Evolutionary conservation across 1,284 basidiomycete genomes (phyloP).

Genomic region (Pholiota adiposa): DNA sequence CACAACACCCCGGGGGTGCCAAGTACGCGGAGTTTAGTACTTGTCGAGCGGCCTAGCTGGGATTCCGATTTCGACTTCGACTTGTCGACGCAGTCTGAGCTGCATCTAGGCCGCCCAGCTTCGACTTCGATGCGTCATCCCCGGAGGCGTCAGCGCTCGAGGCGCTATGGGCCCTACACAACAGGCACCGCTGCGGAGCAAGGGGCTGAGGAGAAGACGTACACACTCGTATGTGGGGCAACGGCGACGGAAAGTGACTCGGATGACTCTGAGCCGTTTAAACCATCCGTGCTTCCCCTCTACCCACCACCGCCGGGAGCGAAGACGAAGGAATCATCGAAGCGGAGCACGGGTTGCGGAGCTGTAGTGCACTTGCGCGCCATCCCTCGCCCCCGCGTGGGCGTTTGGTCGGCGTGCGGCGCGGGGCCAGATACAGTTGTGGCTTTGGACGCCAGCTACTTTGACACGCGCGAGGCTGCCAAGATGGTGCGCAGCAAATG

Average conservation of each 20-base stretch:
- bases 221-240: slow-evolving; percentile 56
- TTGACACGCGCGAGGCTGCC: slow-evolving; percentile 49
- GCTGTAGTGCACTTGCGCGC: slow-evolving; percentile 58
- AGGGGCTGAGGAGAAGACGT: slow-evolving; percentile 34
- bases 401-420: slow-evolving; percentile 60
- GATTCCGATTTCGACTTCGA: slow-evolving; percentile 25
- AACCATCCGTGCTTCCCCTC: slow-evolving; percentile 42
- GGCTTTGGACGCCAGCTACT: slow-evolving; percentile 55
- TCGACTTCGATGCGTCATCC: slow-evolving; percentile 6
- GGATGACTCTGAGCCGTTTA: slow-evolving; percentile 31
- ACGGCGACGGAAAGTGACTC: slow-evolving; percentile 19
- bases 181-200: slow-evolving; percentile 11
- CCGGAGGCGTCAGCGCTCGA: slow-evolving; percentile 18
- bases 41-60: slow-evolving; percentile 26
- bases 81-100: not conserved
- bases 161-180: slow-evolving; percentile 21
- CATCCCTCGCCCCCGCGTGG: slow-evolving; percentile 50
- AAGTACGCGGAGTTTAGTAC: slow-evolving; percentile 14
- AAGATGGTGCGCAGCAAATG: slow-evolving; percentile 58
- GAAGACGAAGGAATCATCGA: slow-evolving; percentile 18
- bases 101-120: slow-evolving; percentile 1
- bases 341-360: slow-evolving; percentile 57
- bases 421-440: slow-evolving; percentile 54
- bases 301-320: slow-evolving; percentile 30
- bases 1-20: slow-evolving; percentile 7